Conservation (phyloP, 2,329 filamentous ascomycete genomes). For the Epicoccum sorghinum region DNA sequence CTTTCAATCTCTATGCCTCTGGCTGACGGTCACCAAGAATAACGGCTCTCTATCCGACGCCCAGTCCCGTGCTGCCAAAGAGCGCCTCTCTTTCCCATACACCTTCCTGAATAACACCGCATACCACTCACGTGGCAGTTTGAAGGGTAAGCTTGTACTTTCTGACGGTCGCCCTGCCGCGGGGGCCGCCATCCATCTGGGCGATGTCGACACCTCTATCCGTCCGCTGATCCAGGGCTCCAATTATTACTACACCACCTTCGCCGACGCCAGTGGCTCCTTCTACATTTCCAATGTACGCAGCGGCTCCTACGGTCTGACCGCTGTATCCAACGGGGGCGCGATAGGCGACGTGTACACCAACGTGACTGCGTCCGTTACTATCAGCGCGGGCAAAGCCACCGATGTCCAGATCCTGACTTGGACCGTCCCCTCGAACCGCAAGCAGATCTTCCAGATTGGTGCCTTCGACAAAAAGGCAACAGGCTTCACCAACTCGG, state of each 20-base stretch:
- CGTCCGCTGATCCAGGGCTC: conserved; percentile 53
- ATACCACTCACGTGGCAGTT: conserved; percentile 53
- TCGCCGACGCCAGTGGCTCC: conserved; percentile 47
- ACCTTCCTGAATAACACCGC: conserved; percentile 50
- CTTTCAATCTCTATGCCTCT: background rate
- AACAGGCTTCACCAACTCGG: conserved; percentile 50
- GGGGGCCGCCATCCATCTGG: conserved; percentile 55
- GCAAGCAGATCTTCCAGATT: conserved; percentile 52
- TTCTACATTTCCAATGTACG: conserved; percentile 53
- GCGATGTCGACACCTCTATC: conserved; percentile 50
- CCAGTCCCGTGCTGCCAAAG: conserved; percentile 40
- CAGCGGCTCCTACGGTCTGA: conserved; percentile 50
- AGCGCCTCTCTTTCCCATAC: conserved; percentile 53
- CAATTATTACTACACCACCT: conserved; percentile 54
- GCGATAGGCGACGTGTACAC: conserved; percentile 53
- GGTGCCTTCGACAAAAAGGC: conserved; percentile 53
- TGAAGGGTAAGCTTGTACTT: conserved; percentile 50
- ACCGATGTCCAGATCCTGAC: conserved; percentile 42
- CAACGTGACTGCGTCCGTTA: conserved; percentile 46
- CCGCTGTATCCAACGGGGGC: conserved; percentile 55
- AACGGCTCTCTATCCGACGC: conserved; percentile 53
- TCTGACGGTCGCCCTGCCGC: conserved; percentile 54
- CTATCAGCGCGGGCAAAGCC: conserved; percentile 34
- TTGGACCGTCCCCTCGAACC: conserved; percentile 46
- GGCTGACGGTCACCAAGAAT: conserved; percentile 39